Evolutionary conservation across 306 rosid genomes (phyloP).

Genomic region (Lotus japonicus): DNA sequence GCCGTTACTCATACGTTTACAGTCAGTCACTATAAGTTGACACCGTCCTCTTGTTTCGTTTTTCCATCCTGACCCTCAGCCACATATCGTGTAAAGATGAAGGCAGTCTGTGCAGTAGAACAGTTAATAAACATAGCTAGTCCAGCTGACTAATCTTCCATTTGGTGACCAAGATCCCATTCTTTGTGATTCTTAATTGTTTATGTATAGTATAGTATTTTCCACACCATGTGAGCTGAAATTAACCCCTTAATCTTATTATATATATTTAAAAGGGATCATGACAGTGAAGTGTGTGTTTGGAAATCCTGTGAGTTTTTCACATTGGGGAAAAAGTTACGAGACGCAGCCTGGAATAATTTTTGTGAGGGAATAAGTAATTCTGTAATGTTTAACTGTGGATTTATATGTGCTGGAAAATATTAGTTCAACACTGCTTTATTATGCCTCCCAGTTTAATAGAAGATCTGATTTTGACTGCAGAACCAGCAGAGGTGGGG

Average conservation of each 20-base stretch:
- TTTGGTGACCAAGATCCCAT: slow-evolving; percentile 10
- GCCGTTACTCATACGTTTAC: background rate
- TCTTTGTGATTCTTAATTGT: slow-evolving; percentile 24
- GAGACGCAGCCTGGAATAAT: too few relatives aligned
- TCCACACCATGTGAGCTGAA: background rate
- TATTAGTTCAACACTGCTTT: too few relatives aligned
- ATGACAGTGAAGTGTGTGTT: too few relatives aligned
- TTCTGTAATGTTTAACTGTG: too few relatives aligned
- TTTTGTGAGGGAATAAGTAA: too few relatives aligned
- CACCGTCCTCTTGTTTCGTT: slow-evolving; percentile 64
- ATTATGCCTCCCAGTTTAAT: too few relatives aligned
- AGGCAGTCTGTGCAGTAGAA: background rate
- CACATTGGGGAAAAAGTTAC: too few relatives aligned
- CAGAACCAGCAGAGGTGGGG: too few relatives aligned
- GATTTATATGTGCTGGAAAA: too few relatives aligned
- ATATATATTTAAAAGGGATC: too few relatives aligned
- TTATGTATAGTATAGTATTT: slow-evolving; percentile 13
- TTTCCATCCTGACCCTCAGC: slow-evolving; percentile 50
- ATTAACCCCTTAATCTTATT: background rate
- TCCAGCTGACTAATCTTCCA: background rate
- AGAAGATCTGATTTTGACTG: too few relatives aligned
- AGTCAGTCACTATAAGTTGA: slow-evolving; percentile 81
- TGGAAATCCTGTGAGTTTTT: too few relatives aligned
- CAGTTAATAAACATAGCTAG: background rate
- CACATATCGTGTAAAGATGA: slow-evolving; percentile 44